phyloP scores from a whole-genome alignment of 2,329 filamentous ascomycete species.

The Albifimbria verrucaria region DNA sequence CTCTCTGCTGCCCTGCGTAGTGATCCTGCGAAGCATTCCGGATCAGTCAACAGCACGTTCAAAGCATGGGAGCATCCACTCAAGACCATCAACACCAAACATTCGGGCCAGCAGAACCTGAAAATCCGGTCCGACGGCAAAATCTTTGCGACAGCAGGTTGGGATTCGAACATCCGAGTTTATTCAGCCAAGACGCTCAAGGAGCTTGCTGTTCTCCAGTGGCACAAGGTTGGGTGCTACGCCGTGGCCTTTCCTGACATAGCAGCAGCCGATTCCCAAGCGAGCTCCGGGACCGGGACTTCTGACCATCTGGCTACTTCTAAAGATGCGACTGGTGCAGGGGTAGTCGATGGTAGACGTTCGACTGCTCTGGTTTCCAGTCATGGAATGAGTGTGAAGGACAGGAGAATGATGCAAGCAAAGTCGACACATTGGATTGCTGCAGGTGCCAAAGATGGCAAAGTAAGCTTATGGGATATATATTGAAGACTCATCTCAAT shows the following conservation, averaged over 20 bases:
- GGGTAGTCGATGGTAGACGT: background rate
- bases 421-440: slow-evolving; percentile 82
- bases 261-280: slow-evolving; percentile 14
- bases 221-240: slow-evolving; percentile 89
- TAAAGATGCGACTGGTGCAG: background rate
- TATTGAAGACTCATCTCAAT: slow-evolving; percentile 49
- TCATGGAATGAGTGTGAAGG: slow-evolving; percentile 45
- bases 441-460: slow-evolving; percentile 89
- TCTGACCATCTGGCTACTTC: background rate
- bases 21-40: background rate
- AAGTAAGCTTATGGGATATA: slow-evolving; percentile 92
- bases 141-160: slow-evolving; percentile 87
- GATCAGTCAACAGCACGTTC: slow-evolving; percentile 11
- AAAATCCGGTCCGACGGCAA: slow-evolving; percentile 73
- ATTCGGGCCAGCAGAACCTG: slow-evolving; percentile 85
- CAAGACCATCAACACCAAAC: slow-evolving; percentile 71
- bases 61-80: slow-evolving; percentile 45
- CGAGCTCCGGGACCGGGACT: background rate
- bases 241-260: slow-evolving; percentile 67
- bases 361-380: background rate
- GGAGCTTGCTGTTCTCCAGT: slow-evolving; percentile 88
- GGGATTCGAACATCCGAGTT: slow-evolving; percentile 79
- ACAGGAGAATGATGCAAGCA: slow-evolving; percentile 60
- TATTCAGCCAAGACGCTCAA: slow-evolving; percentile 79
- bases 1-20: slow-evolving; percentile 19